Evolutionary conservation across 2,329 filamentous ascomycete genomes (phyloP).

Genomic region (Rosellinia necatrix): DNA sequence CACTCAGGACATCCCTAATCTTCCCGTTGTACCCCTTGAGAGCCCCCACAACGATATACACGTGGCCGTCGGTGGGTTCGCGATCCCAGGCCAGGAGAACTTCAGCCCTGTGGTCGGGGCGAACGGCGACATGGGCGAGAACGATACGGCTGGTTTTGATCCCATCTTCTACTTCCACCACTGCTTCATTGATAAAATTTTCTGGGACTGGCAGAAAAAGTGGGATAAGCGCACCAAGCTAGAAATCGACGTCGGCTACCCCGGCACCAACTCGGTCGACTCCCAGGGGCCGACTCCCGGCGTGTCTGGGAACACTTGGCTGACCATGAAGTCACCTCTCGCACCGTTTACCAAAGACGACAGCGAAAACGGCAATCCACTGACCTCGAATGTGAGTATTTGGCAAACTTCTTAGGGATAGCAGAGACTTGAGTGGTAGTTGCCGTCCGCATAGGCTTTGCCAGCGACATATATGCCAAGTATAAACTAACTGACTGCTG

Average conservation of each 20-base stretch:
- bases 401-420: neutral
- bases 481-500: no score
- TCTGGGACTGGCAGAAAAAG: neutral
- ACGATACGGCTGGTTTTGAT: slow-evolving; percentile 6
- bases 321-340: neutral
- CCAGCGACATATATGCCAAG: neutral
- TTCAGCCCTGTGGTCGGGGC: neutral
- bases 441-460: neutral
- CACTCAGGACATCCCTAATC: neutral
- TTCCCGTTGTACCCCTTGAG: neutral
- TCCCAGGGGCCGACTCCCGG: neutral
- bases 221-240: neutral
- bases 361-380: neutral
- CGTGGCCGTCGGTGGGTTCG: neutral
- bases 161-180: slow-evolving; percentile 16
- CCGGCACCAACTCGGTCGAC: neutral
- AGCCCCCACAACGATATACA: neutral
- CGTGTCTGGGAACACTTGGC: neutral
- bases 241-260: neutral
- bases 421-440: neutral
- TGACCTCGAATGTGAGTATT: neutral
- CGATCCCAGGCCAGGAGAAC: neutral
- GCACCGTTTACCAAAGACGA: neutral
- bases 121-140: slow-evolving; percentile 11
- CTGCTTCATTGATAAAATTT: slow-evolving; percentile 4